phyloP scores from a whole-genome alignment of 768 basidiomycete species.

The Tylopilus rubrobrunneus region DNA sequence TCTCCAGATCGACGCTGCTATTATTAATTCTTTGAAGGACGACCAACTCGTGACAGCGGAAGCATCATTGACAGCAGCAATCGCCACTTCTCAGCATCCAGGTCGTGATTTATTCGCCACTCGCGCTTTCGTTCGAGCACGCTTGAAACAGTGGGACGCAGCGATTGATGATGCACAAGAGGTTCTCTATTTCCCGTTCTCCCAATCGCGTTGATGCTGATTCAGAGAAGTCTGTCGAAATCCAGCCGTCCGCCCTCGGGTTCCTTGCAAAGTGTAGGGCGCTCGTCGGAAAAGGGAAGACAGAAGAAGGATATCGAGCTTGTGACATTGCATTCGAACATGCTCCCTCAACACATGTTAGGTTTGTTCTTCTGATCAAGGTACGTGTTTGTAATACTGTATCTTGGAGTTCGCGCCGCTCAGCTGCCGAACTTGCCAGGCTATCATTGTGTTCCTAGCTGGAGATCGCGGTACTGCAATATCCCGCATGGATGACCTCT shows the following conservation, averaged over 20 bases:
- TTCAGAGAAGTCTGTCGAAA: not conserved
- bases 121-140: not conserved
- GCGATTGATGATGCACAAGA: not conserved
- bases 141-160: not conserved
- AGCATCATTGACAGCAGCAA: not conserved
- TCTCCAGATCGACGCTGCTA: not conserved
- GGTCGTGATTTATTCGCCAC: not conserved
- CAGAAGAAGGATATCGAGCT: not conserved
- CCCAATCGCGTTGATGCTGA: not conserved
- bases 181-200: not conserved
- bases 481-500: no score
- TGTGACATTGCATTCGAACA: not conserved
- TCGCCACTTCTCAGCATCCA: not conserved
- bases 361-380: not conserved
- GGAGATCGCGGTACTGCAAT: no score
- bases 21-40: not conserved
- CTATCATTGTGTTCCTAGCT: no score
- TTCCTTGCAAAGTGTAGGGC: not conserved
- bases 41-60: not conserved
- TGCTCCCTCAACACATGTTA: not conserved
- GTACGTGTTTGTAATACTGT: no score
- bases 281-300: not conserved
- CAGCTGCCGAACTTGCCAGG: no score
- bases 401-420: no score
- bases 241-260: not conserved